Percentiles rank a stretch among this genome's conserved stretches.
These are phyloP conservation scores for Allium sativum DNA, from an alignment of 106 monocot genomes.

Conservation along the genomic window DNA sequence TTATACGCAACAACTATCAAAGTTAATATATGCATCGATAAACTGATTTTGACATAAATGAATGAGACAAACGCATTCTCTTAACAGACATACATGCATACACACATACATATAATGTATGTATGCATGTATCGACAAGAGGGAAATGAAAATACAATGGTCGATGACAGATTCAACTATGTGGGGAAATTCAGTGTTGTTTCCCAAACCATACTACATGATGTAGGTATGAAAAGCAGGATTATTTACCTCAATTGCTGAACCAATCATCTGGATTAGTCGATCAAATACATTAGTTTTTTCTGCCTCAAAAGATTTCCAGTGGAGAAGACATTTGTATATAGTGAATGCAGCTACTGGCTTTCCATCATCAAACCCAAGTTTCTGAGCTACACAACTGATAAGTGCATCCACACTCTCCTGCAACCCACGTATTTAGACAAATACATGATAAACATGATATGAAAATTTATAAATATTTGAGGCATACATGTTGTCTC, in stretches of 20 bases:
- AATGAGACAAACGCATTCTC: too few species aligned
- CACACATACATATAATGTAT: too few species aligned
- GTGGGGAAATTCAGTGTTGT: too few species aligned
- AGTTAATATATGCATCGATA: too few species aligned
- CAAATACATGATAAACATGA: background rate
- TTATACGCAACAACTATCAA: too few species aligned
- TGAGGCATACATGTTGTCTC: conserved; percentile 62
- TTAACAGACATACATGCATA: too few species aligned
- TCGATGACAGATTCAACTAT: too few species aligned
- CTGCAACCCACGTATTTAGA: conserved; percentile 27
- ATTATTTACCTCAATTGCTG: conserved; percentile 72
- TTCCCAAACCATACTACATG: too few species aligned
- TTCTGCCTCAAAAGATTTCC: conserved; percentile 96
- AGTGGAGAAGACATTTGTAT: conserved; percentile 91
- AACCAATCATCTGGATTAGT: conserved; percentile 85
- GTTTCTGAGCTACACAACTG: conserved; percentile 58
- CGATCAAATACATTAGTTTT: conserved; percentile 92
- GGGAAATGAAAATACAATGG: too few species aligned
- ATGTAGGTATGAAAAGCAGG: too few species aligned
- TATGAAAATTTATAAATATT: background rate
- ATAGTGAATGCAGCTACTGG: conserved; percentile 87
- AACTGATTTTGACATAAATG: too few species aligned
- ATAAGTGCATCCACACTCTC: conserved; percentile 77
- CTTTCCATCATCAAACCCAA: conserved; percentile 75
- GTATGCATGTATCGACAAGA: too few species aligned